Conservation (phyloP, 108 stramenopile species). For the Seminavis robusta region DNA sequence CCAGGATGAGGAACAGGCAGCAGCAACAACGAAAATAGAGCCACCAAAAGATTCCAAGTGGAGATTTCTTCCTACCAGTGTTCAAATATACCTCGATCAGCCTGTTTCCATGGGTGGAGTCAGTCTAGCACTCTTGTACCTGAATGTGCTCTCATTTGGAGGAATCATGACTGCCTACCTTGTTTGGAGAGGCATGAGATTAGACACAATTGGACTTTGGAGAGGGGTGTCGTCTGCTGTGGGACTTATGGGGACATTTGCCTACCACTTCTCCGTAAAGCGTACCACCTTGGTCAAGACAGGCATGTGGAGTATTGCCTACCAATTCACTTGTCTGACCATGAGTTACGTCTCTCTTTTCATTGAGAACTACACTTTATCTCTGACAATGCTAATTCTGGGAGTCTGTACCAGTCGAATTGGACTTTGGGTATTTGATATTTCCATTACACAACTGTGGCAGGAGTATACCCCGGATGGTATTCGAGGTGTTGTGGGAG, state of each 20-base stretch:
- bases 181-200: slow-evolving; percentile 46
- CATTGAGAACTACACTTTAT: slow-evolving; percentile 15
- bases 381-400: slow-evolving; percentile 35
- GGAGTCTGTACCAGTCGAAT: slow-evolving; percentile 61
- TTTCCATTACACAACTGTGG: slow-evolving; percentile 61
- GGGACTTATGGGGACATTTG: slow-evolving; percentile 62
- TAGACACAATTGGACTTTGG: slow-evolving; percentile 43
- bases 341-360: slow-evolving; percentile 30
- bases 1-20: too few relatives aligned
- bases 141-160: slow-evolving; percentile 59
- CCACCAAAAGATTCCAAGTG: background rate
- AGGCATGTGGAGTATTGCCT: slow-evolving; percentile 54
- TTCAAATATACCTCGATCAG: slow-evolving; percentile 11
- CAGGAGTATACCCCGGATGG: slow-evolving; percentile 48
- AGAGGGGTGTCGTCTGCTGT: slow-evolving; percentile 51
- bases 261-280: slow-evolving; percentile 30
- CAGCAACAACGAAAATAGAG: background rate
- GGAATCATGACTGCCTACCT: slow-evolving; percentile 66
- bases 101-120: slow-evolving; percentile 8
- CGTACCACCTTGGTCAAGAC: slow-evolving; percentile 24
- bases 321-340: slow-evolving; percentile 42
- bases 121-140: slow-evolving; percentile 26
- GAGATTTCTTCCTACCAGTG: background rate
- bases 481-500: slow-evolving; percentile 56
- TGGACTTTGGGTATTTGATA: slow-evolving; percentile 74